Evolutionary conservation across 2,329 filamentous ascomycete species (phyloP).

Genomic region (Colletotrichum eleusines): DNA sequence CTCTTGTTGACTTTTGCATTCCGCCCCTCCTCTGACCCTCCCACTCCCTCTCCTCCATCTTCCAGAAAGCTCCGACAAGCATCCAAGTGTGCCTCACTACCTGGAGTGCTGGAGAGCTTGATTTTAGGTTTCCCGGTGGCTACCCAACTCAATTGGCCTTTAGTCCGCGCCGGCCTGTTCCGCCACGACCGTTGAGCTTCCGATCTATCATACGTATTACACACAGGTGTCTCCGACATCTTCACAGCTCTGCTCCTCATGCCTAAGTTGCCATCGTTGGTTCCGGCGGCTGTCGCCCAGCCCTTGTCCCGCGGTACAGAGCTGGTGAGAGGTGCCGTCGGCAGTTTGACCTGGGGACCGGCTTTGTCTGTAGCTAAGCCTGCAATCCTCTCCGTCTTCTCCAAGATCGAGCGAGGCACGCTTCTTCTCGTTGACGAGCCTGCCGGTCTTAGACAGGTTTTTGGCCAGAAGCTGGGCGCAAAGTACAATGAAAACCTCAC

Average conservation of each 20-base stretch:
- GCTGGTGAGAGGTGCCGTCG: conserved; percentile 56
- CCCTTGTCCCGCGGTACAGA: conserved; percentile 56
- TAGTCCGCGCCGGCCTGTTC: neutral
- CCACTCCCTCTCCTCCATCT: conserved; percentile 30
- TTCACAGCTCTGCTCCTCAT: conserved; percentile 15
- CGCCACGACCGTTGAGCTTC: conserved; percentile 2
- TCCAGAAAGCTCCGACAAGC: conserved; percentile 22
- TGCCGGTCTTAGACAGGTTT: conserved; percentile 55
- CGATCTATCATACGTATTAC: neutral
- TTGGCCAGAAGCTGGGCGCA: conserved; percentile 59
- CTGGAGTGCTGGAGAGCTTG: conserved; percentile 35
- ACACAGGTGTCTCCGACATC: neutral
- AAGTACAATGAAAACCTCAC: conserved; percentile 54
- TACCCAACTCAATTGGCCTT: conserved; percentile 39
- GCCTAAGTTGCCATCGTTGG: conserved; percentile 50
- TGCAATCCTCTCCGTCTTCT: conserved; percentile 59
- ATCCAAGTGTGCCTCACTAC: conserved; percentile 21
- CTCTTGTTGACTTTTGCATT: conserved; percentile 33
- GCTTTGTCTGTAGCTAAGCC: conserved; percentile 60
- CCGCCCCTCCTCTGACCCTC: conserved; percentile 18
- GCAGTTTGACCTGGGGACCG: conserved; percentile 61
- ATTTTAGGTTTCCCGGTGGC: conserved; percentile 32
- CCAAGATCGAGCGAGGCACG: conserved; percentile 61
- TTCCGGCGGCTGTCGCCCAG: conserved; percentile 52
- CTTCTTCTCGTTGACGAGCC: conserved; percentile 62